These are phyloP conservation scores for Chaetoceros muelleri DNA, from an alignment of 108 stramenopile species.

Conservation along the genomic window DNA sequence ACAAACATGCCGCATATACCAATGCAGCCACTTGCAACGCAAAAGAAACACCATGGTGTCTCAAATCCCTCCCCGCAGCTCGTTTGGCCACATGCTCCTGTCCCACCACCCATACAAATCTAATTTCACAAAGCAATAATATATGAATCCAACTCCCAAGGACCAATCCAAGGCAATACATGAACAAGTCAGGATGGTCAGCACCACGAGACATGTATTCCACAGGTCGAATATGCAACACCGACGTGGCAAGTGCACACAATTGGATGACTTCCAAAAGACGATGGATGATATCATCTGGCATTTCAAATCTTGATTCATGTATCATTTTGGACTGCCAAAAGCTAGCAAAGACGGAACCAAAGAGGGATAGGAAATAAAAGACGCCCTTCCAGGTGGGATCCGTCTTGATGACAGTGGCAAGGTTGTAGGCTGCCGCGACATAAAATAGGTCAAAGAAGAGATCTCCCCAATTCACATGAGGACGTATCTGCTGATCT, in stretches of 20 bases:
- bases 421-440: slow-evolving; percentile 25
- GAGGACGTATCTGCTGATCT: slow-evolving; percentile 12
- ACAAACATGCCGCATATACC: slow-evolving; percentile 10
- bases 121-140: slow-evolving; percentile 9
- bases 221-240: slow-evolving; percentile 34
- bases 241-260: slow-evolving; percentile 5
- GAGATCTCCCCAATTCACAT: slow-evolving; percentile 27
- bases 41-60: not conserved
- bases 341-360: slow-evolving; percentile 10
- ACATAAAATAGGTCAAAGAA: slow-evolving; percentile 33
- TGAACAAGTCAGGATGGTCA: slow-evolving; percentile 22
- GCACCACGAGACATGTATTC: slow-evolving; percentile 6
- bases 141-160: slow-evolving; percentile 3
- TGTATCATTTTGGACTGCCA: slow-evolving; percentile 19
- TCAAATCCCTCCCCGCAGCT: slow-evolving; percentile 2
- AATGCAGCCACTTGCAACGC: slow-evolving; percentile 11
- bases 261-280: slow-evolving; percentile 8
- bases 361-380: slow-evolving; percentile 26
- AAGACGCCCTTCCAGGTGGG: slow-evolving; percentile 21
- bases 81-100: slow-evolving; percentile 8
- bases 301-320: slow-evolving; percentile 16
- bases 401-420: slow-evolving; percentile 11
- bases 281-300: slow-evolving; percentile 24
- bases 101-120: slow-evolving; percentile 12
- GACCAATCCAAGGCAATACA: slow-evolving; percentile 5